Conservation (phyloP, 495 filamentous ascomycete species). For the Aspergillus taichungensis region DNA sequence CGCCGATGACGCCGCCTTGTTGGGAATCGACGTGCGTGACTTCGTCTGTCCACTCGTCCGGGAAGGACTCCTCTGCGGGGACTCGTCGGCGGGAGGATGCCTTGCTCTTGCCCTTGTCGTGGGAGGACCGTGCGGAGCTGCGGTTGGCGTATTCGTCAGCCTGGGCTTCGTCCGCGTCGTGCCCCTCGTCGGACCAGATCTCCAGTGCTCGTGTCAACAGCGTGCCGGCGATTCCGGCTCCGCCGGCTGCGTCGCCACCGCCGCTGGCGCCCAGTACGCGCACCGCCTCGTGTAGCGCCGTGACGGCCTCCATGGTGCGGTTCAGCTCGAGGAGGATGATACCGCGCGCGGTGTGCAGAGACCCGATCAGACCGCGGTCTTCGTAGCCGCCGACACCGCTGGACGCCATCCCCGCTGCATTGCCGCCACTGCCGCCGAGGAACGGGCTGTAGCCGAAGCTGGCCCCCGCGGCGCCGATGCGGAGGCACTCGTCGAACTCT, state of each 20-base stretch:
- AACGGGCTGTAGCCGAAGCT: slow-evolving; percentile 39
- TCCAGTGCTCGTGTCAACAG: slow-evolving; percentile 65
- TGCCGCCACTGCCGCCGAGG: slow-evolving; percentile 30
- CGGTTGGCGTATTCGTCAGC: slow-evolving; percentile 17
- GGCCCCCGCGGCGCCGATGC: slow-evolving; percentile 64
- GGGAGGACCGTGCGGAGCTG: slow-evolving; percentile 14
- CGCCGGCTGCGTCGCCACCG: slow-evolving; percentile 50
- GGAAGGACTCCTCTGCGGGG: slow-evolving; percentile 12
- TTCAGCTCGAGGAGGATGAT: slow-evolving; percentile 63
- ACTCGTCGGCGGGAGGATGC: slow-evolving; percentile 14
- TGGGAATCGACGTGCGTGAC: slow-evolving; percentile 19
- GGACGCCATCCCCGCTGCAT: slow-evolving; percentile 22
- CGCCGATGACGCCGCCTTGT: slow-evolving; percentile 4
- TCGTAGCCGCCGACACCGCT: slow-evolving; percentile 39
- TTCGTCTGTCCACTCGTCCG: slow-evolving; percentile 32
- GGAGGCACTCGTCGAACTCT: slow-evolving; percentile 74
- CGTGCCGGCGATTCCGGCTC: slow-evolving; percentile 66
- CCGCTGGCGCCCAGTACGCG: slow-evolving; percentile 38
- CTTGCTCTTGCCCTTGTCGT: slow-evolving; percentile 24
- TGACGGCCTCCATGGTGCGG: slow-evolving; percentile 57
- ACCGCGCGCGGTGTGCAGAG: slow-evolving; percentile 44
- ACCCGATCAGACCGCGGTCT: slow-evolving; percentile 36
- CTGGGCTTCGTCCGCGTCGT: slow-evolving; percentile 14
- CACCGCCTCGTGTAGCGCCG: slow-evolving; percentile 62
- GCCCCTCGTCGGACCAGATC: slow-evolving; percentile 47